Percentiles rank a stretch among this genome's conserved stretches.
Evolutionary conservation across 192 early-diverging fungal genomes (phyloP).

Genomic region (Endogone sp.): DNA sequence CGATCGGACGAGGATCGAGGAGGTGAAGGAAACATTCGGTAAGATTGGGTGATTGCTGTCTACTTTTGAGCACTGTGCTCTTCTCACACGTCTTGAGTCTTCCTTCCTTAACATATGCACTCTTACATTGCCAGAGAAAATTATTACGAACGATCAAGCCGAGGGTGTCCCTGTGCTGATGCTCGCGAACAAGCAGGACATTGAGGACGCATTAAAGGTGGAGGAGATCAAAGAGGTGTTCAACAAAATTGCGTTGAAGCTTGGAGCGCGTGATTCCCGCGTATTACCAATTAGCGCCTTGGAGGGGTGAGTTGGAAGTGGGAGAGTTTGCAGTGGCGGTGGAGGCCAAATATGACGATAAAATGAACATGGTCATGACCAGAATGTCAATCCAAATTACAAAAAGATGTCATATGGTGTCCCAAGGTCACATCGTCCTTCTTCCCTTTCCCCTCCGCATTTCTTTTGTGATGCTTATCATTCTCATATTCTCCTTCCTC

Average conservation of each 20-base stretch:
- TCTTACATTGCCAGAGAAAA: constrained; percentile 58
- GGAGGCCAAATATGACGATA: neutral
- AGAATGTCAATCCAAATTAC: no score
- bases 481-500: constrained; percentile 14
- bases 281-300: constrained; percentile 82
- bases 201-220: constrained; percentile 60
- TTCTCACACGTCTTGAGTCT: no score
- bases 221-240: constrained; percentile 90
- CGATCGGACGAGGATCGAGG: constrained; percentile 75
- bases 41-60: constrained; percentile 7
- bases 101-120: constrained; percentile 1
- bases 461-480: neutral
- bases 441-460: neutral
- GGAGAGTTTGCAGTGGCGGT: neutral
- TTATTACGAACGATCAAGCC: constrained; percentile 70
- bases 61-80: no score
- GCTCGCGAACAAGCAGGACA: constrained; percentile 93
- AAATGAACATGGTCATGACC: constrained; percentile 1
- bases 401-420: no score
- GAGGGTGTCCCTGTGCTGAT: constrained; percentile 89
- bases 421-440: neutral
- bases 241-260: constrained; percentile 76
- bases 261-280: constrained; percentile 84
- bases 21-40: constrained; percentile 75
- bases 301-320: constrained; percentile 59